Evolutionary conservation across 2,329 filamentous ascomycete genomes (phyloP).

Genomic region (Myriangium duriaei): DNA sequence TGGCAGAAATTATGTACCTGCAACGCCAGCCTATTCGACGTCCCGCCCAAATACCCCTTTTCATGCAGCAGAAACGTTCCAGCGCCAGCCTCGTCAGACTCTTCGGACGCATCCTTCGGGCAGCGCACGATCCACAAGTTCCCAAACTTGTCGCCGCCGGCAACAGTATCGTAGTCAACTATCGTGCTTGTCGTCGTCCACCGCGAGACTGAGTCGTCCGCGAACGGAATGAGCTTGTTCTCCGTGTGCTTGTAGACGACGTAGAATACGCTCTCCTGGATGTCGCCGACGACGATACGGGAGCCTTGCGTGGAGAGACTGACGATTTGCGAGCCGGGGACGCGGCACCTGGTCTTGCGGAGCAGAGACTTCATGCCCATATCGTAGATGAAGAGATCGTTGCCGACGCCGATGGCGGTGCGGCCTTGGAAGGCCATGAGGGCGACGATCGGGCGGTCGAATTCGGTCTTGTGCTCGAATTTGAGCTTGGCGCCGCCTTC

Average conservation of each 20-base stretch:
- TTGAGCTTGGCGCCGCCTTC: slow-evolving; percentile 80
- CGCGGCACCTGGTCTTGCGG: slow-evolving; percentile 52
- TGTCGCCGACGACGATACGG: slow-evolving; percentile 82
- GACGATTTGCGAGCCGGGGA: slow-evolving; percentile 54
- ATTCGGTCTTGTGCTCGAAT: slow-evolving; percentile 91
- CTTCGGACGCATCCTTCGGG: slow-evolving; percentile 71
- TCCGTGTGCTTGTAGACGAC: slow-evolving; percentile 87
- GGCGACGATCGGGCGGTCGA: slow-evolving; percentile 82
- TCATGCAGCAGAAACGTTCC: slow-evolving; percentile 87
- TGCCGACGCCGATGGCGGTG: slow-evolving; percentile 72
- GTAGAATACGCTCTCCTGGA: slow-evolving; percentile 82
- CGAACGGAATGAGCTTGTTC: slow-evolving; percentile 87
- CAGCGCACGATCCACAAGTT: slow-evolving; percentile 90
- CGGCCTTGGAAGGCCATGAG: slow-evolving; percentile 86
- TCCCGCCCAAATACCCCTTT: slow-evolving; percentile 77
- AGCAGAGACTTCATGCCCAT: slow-evolving; percentile 86
- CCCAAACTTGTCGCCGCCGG: slow-evolving; percentile 94
- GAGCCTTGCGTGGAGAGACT: slow-evolving; percentile 81
- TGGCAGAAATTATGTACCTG: slow-evolving; percentile 84
- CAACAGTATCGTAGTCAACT: slow-evolving; percentile 94
- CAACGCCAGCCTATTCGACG: slow-evolving; percentile 70
- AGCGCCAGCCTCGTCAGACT: slow-evolving; percentile 83
- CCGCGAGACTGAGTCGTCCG: slow-evolving; percentile 74
- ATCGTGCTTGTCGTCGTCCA: slow-evolving; percentile 88
- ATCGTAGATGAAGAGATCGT: slow-evolving; percentile 76